Evolutionary conservation across 257 asterid genomes (phyloP).

Genomic region (Nicotiana undulata): DNA sequence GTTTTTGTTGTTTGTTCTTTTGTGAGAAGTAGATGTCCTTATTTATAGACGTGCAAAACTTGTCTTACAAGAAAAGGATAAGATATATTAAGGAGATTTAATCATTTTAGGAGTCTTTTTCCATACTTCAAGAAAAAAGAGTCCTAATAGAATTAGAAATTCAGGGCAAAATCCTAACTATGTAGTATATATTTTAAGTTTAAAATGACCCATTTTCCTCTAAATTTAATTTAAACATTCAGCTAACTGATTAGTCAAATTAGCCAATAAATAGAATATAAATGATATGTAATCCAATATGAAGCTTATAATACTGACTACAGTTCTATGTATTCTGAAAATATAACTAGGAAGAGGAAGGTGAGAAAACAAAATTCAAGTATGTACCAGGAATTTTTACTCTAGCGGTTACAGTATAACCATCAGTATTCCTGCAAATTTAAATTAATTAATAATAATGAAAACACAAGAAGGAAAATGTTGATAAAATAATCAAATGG

Average conservation of each 20-base stretch:
- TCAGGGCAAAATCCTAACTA: too few relatives aligned
- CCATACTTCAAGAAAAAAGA: too few relatives aligned
- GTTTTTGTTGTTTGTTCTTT: too few relatives aligned
- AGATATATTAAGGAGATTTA: too few relatives aligned
- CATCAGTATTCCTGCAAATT: constrained; percentile 20
- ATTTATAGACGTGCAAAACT: too few relatives aligned
- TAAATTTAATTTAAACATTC: background rate
- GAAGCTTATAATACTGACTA: background rate
- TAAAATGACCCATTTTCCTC: background rate
- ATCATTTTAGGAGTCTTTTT: too few relatives aligned
- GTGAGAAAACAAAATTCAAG: background rate
- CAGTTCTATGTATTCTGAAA: background rate
- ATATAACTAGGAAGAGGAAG: background rate
- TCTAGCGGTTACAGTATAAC: constrained; percentile 23
- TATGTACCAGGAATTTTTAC: constrained; percentile 26
- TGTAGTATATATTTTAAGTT: too few relatives aligned
- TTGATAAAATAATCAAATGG: background rate
- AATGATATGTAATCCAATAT: background rate
- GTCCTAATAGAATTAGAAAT: too few relatives aligned
- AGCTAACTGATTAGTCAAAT: background rate
- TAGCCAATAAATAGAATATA: background rate
- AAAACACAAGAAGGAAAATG: background rate
- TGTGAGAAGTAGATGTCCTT: too few relatives aligned
- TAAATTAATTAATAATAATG: background rate
- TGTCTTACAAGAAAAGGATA: too few relatives aligned